Base-by-base conservation (phyloP, 345 rosid genomes). In the Pistacia vera region DNA sequence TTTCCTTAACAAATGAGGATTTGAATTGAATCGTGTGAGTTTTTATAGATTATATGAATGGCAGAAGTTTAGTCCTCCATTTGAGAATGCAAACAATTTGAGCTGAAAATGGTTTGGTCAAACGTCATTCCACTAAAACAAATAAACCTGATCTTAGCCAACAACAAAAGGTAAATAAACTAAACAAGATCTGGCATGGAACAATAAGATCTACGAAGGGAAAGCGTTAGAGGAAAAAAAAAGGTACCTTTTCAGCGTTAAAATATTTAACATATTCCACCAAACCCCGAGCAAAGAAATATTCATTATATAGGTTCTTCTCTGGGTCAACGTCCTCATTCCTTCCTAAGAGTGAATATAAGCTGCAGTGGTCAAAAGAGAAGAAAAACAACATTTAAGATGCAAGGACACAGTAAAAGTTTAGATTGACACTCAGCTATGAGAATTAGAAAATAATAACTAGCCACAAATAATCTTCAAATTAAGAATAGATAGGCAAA, bases 221-320 rank as follows among this genome's bases (percentile, higher is more conserved):
- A 56, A 17, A 22, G 72, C 59, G 33, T 64, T 48, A 18, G 66
- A 46, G 14, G 35, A 56, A 36, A 41, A 58, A 33, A 33, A 72
- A 67, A 8, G 35, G 67, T 83, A 92, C 98, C 97, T 97, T 97
- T 71, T 94, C 98, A 66, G 80, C 72, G 74, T 97, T 97, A 49
- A 94, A 88, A 97, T 97, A 97, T 25, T 90, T 86, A 73, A 94
- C 99, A 75, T 94, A 97, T 83, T 97, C 99, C 68, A 83, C 81
- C 85, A 97, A 77, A 36, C 99, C 99, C 18, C 99, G 98, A 11
- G 93, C 94, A 76, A 79, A 97, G 79, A 55, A 87, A 80, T 89
- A 91, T 84, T 94, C 93, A 80, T 84, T 84, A 80, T 68, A 84
- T 66, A 88, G 88, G 77, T 41, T 78, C 87, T 91, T 91, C 76